Percentiles rank a stretch among this genome's conserved stretches.
Evolutionary conservation across 2,329 filamentous ascomycete species (phyloP).

Genomic region (Talaromyces funiculosus): DNA sequence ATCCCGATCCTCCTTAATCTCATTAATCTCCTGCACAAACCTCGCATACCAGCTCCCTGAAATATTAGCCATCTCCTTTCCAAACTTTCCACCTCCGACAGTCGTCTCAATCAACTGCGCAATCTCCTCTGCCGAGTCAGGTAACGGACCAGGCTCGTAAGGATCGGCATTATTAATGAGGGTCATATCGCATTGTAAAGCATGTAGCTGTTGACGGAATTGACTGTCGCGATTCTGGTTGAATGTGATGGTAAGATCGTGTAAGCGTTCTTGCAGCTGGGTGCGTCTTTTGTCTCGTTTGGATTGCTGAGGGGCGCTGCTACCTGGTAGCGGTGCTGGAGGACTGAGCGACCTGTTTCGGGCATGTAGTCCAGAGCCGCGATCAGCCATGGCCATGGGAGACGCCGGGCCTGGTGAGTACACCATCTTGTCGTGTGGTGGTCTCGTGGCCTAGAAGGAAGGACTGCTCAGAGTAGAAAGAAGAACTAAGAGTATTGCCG

Average conservation of each 20-base stretch:
- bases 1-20: conserved; percentile 81
- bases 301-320: conserved; percentile 46
- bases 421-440: conserved; percentile 25
- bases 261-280: conserved; percentile 71
- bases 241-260: conserved; percentile 70
- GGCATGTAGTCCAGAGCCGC: conserved; percentile 19
- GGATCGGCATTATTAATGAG: conserved; percentile 80
- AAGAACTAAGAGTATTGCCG: too few relatives aligned
- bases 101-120: conserved; percentile 56
- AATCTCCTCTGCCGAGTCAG: conserved; percentile 60
- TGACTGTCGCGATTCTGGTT: conserved; percentile 73
- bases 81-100: conserved; percentile 54
- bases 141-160: conserved; percentile 65
- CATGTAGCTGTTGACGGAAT: conserved; percentile 84
- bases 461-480: neutral
- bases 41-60: conserved; percentile 77
- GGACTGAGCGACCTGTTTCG: conserved; percentile 30
- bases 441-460: neutral
- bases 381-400: conserved; percentile 21
- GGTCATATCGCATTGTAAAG: conserved; percentile 84
- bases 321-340: conserved; percentile 19
- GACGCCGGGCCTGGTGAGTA: conserved; percentile 36
- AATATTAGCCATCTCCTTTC: conserved; percentile 60
- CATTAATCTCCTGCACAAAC: conserved; percentile 81
- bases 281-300: conserved; percentile 90